These are phyloP conservation scores for Talaromyces funiculosus DNA, from an alignment of 2,329 filamentous ascomycete genomes.

Conservation along the genomic window DNA sequence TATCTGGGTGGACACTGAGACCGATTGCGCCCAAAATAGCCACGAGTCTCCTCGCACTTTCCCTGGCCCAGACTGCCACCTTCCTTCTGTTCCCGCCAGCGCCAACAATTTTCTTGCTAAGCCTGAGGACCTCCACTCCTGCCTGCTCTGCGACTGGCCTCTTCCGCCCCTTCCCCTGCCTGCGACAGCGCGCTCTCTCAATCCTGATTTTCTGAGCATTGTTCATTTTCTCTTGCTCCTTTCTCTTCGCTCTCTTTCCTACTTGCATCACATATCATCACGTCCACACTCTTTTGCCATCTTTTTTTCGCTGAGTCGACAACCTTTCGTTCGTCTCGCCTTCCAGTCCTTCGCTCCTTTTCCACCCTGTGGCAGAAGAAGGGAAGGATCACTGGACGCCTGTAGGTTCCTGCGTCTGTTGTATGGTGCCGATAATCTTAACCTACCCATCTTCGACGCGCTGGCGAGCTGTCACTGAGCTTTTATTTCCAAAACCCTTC, in stretches of 20 bases:
- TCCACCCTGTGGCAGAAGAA: constrained; percentile 25
- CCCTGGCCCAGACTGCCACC: not conserved
- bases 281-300: constrained; percentile 20
- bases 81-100: constrained; percentile 15
- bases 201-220: constrained; percentile 13
- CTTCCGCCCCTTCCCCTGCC: constrained; percentile 21
- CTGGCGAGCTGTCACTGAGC: constrained; percentile 14
- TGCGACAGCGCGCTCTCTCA: not conserved
- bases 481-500: constrained; percentile 14
- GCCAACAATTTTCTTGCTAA: constrained; percentile 23
- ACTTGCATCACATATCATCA: constrained; percentile 16
- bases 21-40: constrained; percentile 26
- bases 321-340: constrained; percentile 11
- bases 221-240: constrained; percentile 17
- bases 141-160: constrained; percentile 16
- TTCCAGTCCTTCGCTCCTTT: constrained; percentile 22
- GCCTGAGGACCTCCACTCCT: constrained; percentile 18
- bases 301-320: constrained; percentile 15
- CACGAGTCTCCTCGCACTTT: constrained; percentile 16
- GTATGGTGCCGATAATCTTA: not conserved
- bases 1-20: not conserved
- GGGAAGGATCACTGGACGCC: not conserved
- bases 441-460: not conserved
- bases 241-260: constrained; percentile 15
- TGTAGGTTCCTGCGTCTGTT: constrained; percentile 5